These are phyloP conservation scores for Lonicera japonica DNA, from an alignment of 129 eudicot species.

Conservation along the genomic window DNA sequence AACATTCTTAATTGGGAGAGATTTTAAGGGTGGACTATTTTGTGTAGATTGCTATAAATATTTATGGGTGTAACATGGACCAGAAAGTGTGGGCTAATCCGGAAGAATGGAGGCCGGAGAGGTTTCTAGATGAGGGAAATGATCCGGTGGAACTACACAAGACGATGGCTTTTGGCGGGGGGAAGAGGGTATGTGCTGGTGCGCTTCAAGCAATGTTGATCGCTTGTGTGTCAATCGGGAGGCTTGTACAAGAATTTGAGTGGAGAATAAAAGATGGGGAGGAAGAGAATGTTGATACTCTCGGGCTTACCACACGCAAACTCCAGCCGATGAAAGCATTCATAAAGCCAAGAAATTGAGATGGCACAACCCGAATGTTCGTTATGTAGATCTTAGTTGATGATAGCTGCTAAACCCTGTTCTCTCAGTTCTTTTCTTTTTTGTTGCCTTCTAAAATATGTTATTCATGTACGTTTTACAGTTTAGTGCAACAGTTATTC, in stretches of 20 bases:
- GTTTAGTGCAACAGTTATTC: no score
- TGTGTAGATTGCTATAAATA: constrained; percentile 62
- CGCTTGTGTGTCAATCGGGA: constrained; percentile 37
- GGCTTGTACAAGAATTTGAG: constrained; percentile 51
- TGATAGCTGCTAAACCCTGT: not conserved
- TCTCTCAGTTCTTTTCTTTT: not conserved
- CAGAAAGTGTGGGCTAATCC: constrained; percentile 64
- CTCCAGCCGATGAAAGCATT: constrained; percentile 41
- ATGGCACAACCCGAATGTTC: not conserved
- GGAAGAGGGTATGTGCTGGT: constrained; percentile 53
- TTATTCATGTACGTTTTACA: no score
- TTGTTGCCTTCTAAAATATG: not conserved
- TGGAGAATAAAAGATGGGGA: constrained; percentile 47
- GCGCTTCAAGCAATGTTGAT: constrained; percentile 52
- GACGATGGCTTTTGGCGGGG: constrained; percentile 61
- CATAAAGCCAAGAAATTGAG: constrained; percentile 32
- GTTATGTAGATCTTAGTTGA: not conserved
- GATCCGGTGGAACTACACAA: constrained; percentile 46
- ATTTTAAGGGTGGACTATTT: not conserved
- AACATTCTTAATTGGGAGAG: not conserved
- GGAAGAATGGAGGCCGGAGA: constrained; percentile 74
- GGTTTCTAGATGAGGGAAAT: constrained; percentile 43
- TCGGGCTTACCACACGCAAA: constrained; percentile 45
- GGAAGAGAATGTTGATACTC: constrained; percentile 39
- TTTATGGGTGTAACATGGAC: constrained; percentile 86